Conservation (phyloP, 2,329 filamentous ascomycete species). For the Talaromyces sp. region DNA sequence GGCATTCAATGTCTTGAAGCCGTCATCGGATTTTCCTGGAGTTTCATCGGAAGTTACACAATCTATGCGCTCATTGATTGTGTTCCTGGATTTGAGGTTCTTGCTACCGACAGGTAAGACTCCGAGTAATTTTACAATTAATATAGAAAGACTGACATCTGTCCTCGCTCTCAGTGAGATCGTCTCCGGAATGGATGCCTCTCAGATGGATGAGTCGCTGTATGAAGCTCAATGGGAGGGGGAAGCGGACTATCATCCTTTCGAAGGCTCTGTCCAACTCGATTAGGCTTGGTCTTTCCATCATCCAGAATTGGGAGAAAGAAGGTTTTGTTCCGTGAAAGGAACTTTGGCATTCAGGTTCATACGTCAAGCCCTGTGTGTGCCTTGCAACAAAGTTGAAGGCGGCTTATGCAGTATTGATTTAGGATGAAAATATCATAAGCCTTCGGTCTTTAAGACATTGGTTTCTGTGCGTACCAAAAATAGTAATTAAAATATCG, state of each 20-base stretch:
- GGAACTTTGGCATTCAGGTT: no score
- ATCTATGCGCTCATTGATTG: slow-evolving; percentile 53
- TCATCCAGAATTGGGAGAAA: neutral
- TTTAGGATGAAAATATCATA: neutral
- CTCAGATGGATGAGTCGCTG: slow-evolving; percentile 51
- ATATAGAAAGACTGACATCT: neutral
- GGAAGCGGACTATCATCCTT: slow-evolving; percentile 29
- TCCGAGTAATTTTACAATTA: neutral
- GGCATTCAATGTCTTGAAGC: slow-evolving; percentile 53
- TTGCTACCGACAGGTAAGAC: slow-evolving; percentile 53
- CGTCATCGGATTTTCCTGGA: slow-evolving; percentile 51
- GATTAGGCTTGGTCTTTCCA: neutral
- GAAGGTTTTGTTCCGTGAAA: neutral
- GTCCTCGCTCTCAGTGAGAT: slow-evolving; percentile 34
- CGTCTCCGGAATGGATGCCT: slow-evolving; percentile 49
- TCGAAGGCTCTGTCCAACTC: slow-evolving; percentile 8
- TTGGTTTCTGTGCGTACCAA: slow-evolving; percentile 16
- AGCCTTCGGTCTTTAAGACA: neutral
- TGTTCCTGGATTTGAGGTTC: slow-evolving; percentile 51
- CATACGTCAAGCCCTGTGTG: neutral
- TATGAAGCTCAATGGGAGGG: slow-evolving; percentile 36
- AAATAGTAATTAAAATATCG: slow-evolving; percentile 16
- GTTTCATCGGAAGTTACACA: slow-evolving; percentile 48
- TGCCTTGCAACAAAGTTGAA: neutral
- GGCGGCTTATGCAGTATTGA: neutral